Conservation (phyloP, 495 filamentous ascomycete species). For the Sordaria brevicollis region DNA sequence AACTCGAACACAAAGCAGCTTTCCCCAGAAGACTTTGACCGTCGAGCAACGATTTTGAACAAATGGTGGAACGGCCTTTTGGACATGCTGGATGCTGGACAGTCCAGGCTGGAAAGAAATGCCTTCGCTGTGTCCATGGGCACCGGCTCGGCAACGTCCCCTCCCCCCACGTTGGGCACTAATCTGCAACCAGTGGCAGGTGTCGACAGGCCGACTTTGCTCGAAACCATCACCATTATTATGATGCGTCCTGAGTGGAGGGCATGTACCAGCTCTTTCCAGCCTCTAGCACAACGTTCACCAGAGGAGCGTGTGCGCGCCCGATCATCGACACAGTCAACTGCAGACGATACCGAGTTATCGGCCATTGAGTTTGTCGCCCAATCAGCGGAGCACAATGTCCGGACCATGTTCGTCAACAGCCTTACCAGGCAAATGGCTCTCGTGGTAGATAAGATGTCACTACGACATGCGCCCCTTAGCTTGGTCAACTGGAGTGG, state of each 20-base stretch:
- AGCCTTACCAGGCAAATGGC: conserved; percentile 82
- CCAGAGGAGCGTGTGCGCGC: conserved; percentile 28
- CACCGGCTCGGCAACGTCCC: conserved; percentile 4
- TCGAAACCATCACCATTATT: conserved; percentile 78
- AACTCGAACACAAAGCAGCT: conserved; percentile 42
- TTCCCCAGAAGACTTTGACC: conserved; percentile 76
- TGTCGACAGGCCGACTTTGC: conserved; percentile 56
- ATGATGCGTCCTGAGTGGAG: conserved; percentile 95
- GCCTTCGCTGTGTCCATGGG: conserved; percentile 35
- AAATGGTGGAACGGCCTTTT: conserved; percentile 94
- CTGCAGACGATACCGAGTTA: conserved; percentile 48
- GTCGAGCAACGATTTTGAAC: conserved; percentile 70
- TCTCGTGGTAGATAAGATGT: conserved; percentile 88
- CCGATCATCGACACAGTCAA: conserved; percentile 30
- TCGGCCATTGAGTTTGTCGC: conserved; percentile 54
- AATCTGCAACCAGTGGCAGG: conserved; percentile 23
- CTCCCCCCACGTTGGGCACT: conserved; percentile 49
- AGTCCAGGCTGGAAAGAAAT: conserved; percentile 36
- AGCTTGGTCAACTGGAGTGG: conserved; percentile 89
- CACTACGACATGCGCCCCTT: conserved; percentile 75
- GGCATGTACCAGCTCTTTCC: conserved; percentile 53
- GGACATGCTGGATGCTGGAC: conserved; percentile 66
- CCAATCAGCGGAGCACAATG: conserved; percentile 88
- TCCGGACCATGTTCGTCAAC: conserved; percentile 79
- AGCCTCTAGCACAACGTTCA: conserved; percentile 42